Base-by-base conservation (phyloP, 768 basidiomycete genomes). In the Cystobasidium ongulense region DNA sequence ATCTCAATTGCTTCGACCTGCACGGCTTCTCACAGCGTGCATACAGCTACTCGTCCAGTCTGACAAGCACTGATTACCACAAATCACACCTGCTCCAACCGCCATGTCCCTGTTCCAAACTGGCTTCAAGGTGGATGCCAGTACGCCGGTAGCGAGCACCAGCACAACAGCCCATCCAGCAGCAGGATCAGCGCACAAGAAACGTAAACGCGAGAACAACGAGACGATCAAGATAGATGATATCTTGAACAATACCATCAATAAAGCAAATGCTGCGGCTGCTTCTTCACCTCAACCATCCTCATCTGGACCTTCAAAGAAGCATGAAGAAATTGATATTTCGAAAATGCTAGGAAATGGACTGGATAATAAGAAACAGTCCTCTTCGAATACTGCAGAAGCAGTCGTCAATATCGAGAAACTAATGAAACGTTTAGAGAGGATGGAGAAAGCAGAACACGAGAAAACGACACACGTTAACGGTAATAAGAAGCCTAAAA, bases 401-500 rank as follows among this genome's bases (percentile, higher is more conserved):
- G 46, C 46, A 50, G 46, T 50, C 8, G 41, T 71, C 68, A 71
- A 71, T 29, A 52, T 71, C n/a, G 68, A 71, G 68, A 71, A 71
- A 35, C 43, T 71, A 18, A 71, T 71, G 68, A 71, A 71, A 35
- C 59, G 59, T 25, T 43, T 71, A 31, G 25, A 71, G 29, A 27
- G 36, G 29, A 46, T 46, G 54, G 68, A 50, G 18, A 71, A 59
- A 25, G 68, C 21, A 11, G 33, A 3, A 61, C 46, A 50, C 38
- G 38, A 50, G 29, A 67, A 50, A 11, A 25, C 5, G n/a, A 61
- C 46, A 50, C 38, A n/a, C 27, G 29, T 52, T 27, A 11, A 25
- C 5, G 41, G 33, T 15, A 39, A 64, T 39, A 38, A 29, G 33
- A 64, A 64, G 39, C 35, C n/a, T 10, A 59, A 59, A 29, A 7